A percentile compares a stretch with the other conserved stretches of the same genome.
Evolutionary conservation across 345 rosid genomes (phyloP).

Genomic region (Mallotus nudiflorus): DNA sequence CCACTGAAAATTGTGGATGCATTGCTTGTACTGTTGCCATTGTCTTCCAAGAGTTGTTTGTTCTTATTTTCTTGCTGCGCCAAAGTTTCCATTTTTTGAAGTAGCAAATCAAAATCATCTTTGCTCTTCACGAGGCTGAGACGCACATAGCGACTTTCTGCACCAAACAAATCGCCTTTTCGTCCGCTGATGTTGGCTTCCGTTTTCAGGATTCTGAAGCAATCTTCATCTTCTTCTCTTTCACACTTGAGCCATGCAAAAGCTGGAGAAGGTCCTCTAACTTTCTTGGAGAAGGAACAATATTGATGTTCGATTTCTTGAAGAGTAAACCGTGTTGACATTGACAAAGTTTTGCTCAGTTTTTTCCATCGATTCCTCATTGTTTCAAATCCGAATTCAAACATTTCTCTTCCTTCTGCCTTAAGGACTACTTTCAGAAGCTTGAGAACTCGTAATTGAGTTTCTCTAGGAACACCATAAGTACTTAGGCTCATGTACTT

Average conservation of each 20-base stretch:
- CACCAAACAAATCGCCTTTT: slow-evolving; percentile 16
- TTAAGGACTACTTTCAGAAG: slow-evolving; percentile 23
- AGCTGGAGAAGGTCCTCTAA: slow-evolving; percentile 19
- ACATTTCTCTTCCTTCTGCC: slow-evolving; percentile 18
- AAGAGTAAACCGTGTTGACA: slow-evolving; percentile 22
- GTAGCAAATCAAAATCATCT: slow-evolving; percentile 16
- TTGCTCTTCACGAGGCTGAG: slow-evolving; percentile 28
- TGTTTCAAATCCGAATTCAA: slow-evolving; percentile 25
- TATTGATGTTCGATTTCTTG: slow-evolving; percentile 11
- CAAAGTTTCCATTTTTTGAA: slow-evolving; percentile 8
- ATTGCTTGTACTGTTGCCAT: too few relatives aligned
- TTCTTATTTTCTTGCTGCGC: background rate
- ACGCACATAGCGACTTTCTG: slow-evolving; percentile 1
- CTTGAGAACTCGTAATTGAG: slow-evolving; percentile 22
- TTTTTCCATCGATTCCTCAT: slow-evolving; percentile 28
- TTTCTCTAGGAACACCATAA: slow-evolving; percentile 25
- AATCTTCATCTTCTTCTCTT: slow-evolving; percentile 28
- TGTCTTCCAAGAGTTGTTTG: too few relatives aligned
- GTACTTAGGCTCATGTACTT: slow-evolving; percentile 16
- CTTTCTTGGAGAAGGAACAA: slow-evolving; percentile 10
- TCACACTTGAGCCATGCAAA: slow-evolving; percentile 30
- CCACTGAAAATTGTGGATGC: too few relatives aligned
- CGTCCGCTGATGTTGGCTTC: slow-evolving; percentile 17
- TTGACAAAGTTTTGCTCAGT: slow-evolving; percentile 14
- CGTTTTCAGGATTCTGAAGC: slow-evolving; percentile 14